These are phyloP conservation scores for Dalbergia oliveri DNA, from an alignment of 306 rosid genomes.

Conservation along the genomic window DNA sequence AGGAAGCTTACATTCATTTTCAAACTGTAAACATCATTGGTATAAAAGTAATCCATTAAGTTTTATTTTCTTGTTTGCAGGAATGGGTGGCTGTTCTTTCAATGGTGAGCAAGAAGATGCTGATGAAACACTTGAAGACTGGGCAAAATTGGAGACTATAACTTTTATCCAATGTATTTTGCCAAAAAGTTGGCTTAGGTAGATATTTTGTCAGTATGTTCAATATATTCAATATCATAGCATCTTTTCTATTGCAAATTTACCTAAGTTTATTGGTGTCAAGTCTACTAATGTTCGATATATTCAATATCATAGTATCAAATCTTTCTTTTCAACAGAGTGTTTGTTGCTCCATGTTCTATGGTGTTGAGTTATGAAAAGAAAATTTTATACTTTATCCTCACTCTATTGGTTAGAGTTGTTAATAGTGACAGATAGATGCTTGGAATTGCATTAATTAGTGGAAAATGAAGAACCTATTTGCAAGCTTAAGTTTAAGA, in stretches of 20 bases:
- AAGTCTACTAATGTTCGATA: not conserved
- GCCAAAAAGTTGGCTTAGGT: slow-evolving; percentile 93
- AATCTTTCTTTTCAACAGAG: slow-evolving; percentile 14
- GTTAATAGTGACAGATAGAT: too few species aligned
- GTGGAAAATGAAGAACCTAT: slow-evolving; percentile 1
- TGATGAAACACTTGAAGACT: slow-evolving; percentile 79
- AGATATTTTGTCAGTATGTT: slow-evolving; percentile 39
- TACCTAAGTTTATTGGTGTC: slow-evolving; percentile 10
- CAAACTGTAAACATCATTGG: slow-evolving; percentile 26
- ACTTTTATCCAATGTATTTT: slow-evolving; percentile 88
- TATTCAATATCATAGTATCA: too few species aligned
- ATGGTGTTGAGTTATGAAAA: too few species aligned
- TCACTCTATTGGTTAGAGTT: too few species aligned
- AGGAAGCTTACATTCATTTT: slow-evolving; percentile 34
- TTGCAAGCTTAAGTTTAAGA: slow-evolving; percentile 1
- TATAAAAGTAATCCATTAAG: slow-evolving; percentile 34
- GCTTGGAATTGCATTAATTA: slow-evolving; percentile 23
- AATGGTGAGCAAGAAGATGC: slow-evolving; percentile 63
- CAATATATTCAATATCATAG: not conserved
- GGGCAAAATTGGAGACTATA: slow-evolving; percentile 93
- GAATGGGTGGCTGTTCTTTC: slow-evolving; percentile 90
- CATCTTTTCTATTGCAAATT: slow-evolving; percentile 7
- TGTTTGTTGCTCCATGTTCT: too few species aligned
- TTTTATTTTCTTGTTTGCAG: slow-evolving; percentile 61
- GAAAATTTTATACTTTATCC: too few species aligned